Percentiles rank a stretch among this genome's conserved stretches.
Evolutionary conservation across 805 yeast genomes (phyloP).

Genomic region (Saturnispora besseyi): DNA sequence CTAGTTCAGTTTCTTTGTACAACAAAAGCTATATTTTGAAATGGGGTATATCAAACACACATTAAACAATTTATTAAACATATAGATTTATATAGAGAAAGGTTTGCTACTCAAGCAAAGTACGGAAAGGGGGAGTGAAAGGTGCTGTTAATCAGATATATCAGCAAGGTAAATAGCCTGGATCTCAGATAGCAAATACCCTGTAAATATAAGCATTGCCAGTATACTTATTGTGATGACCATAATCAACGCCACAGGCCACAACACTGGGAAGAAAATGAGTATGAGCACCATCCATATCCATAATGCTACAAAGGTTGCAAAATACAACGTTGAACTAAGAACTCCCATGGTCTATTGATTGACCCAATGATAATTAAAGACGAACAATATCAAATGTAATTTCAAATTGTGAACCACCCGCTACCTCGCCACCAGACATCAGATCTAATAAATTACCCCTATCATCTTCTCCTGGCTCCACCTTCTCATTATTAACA

Average conservation of each 20-base stretch:
- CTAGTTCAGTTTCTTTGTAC: no score
- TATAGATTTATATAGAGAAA: no score
- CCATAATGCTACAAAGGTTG: neutral
- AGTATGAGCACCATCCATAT: neutral
- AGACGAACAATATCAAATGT: constrained; percentile 33
- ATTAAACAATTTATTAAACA: no score
- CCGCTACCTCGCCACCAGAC: constrained; percentile 19
- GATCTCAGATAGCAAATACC: neutral
- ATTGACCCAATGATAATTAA: neutral
- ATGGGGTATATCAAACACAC: no score
- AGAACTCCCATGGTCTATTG: neutral
- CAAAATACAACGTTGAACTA: neutral
- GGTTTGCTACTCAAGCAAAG: neutral
- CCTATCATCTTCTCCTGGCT: neutral
- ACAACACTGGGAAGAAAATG: neutral
- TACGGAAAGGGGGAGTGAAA: neutral
- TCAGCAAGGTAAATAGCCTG: neutral
- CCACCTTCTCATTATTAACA: constrained; percentile 9
- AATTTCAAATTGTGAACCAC: constrained; percentile 29
- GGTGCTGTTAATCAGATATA: neutral
- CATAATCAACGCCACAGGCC: neutral
- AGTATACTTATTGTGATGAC: neutral
- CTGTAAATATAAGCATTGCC: neutral
- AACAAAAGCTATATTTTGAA: no score
- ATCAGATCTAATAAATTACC: constrained; percentile 18